Percentiles rank a stretch among this genome's conserved stretches.
phyloP scores from a whole-genome alignment of 495 filamentous ascomycete genomes.

The Penicillium roqueforti region DNA sequence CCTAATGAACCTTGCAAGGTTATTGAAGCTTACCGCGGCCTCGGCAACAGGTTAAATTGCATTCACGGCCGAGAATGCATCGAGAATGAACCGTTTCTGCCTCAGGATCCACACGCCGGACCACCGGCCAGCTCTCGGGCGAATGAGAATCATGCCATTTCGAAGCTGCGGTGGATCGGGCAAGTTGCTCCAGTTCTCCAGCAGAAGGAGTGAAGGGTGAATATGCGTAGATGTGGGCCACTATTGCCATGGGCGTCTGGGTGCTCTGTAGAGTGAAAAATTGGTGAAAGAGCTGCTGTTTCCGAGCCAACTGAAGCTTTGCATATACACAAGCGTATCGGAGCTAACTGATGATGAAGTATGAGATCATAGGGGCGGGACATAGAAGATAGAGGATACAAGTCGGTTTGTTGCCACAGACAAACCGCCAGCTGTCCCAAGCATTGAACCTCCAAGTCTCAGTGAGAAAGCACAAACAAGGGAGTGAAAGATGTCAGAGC shows the following conservation, averaged over 20 bases:
- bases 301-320: too few species aligned
- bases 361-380: conserved; percentile 19
- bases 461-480: not conserved
- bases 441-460: not conserved
- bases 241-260: not conserved
- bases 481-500: not conserved
- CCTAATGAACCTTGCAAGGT: not conserved
- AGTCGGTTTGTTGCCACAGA: not conserved
- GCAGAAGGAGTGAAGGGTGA: conserved; percentile 9
- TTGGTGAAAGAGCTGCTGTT: too few species aligned
- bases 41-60: not conserved
- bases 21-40: not conserved
- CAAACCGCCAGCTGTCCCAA: not conserved
- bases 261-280: too few species aligned
- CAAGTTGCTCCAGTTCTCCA: conserved; percentile 12
- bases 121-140: conserved; percentile 5
- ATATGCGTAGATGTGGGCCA: not conserved
- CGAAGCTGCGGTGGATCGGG: conserved; percentile 22
- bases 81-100: conserved; percentile 7
- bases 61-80: not conserved
- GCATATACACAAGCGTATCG: not conserved
- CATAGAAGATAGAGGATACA: not conserved
- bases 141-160: conserved; percentile 25
- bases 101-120: conserved; percentile 9
- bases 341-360: conserved; percentile 12